Evolutionary conservation across 129 eudicot genomes (phyloP), one percentile per base, ranked within the genome.

Genomic region (Helichrysum umbraculigerum): DNA sequence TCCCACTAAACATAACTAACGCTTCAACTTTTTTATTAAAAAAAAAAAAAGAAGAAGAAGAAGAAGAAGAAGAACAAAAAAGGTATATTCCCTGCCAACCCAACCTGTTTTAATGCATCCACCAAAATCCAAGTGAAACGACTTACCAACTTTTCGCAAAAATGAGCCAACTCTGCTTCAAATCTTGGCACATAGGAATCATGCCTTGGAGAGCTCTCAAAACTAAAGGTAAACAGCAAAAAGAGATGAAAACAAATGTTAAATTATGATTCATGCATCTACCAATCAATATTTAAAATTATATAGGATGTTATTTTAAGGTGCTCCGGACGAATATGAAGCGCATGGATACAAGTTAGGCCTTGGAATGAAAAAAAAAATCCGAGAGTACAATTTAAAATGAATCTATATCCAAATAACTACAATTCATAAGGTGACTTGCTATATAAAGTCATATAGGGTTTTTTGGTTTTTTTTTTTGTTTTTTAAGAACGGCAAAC

Each of bases 91-190:
- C 62, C 7, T 57, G 22, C 62, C 22, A 7, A 21, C 28, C 28
- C 11, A 57, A n/a, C 28, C 62, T 5, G 28, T n/a, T 7, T n/a
- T 57, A 21, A 52, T 65, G 28, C 73, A 33, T 69, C 10, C 39
- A 35, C 59, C 54, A 69, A 22, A 59, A 44, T 39, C n/a, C 9
- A 54, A 33, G 52, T 44, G 32, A 64, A 59, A 69, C 0, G 63
- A 69, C 97, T 75, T 83, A 82, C 99, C 99, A 94, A 82, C 76
- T 89, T 94, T 85, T 94, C 97, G 39, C 99, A 94, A 82, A 84
- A 94, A 78, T 91, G 97, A 29, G 97, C 97, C 72, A 94, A 88
- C 76, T 94, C 97, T 65, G 93, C 97, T 91, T 94, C 99, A 80
- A 94, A 94, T 78, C 85, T 88, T 58, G 97, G 99, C 79, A 89